phyloP scores from a whole-genome alignment of 139 green algal species.

The Yamagishiella unicocca region DNA sequence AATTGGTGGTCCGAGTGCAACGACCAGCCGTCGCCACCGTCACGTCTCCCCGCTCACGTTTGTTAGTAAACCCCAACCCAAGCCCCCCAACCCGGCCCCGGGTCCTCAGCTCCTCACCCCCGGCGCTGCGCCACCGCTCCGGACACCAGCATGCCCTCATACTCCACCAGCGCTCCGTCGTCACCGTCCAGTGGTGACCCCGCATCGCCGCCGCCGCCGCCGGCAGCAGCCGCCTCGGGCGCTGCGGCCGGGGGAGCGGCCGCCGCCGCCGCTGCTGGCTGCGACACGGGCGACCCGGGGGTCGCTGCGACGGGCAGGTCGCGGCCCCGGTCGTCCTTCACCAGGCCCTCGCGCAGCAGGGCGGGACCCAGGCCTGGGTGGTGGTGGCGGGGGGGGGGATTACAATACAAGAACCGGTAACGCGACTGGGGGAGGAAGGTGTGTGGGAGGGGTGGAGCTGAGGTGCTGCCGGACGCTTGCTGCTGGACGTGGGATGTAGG shows the following conservation, averaged over 20 bases:
- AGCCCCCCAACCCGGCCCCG: neutral
- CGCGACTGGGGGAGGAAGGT: too few relatives aligned
- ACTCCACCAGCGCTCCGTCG: constrained; percentile 77
- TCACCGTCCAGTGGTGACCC: constrained; percentile 43
- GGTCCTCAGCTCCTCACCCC: constrained; percentile 59
- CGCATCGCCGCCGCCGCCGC: constrained; percentile 9
- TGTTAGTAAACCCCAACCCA: neutral
- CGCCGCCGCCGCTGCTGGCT: neutral
- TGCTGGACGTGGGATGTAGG: too few relatives aligned
- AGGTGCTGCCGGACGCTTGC: too few relatives aligned
- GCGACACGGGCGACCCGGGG: neutral
- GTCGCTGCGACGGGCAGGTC: constrained; percentile 45
- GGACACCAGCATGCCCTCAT: constrained; percentile 90
- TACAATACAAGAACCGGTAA: too few relatives aligned
- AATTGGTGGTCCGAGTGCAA: too few relatives aligned
- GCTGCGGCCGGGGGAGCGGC: constrained; percentile 41
- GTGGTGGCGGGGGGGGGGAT: too few relatives aligned
- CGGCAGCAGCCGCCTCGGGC: neutral
- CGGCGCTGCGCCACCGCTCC: constrained; percentile 69
- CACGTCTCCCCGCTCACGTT: neutral
- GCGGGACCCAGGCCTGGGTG: constrained; percentile 43
- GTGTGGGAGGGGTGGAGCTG: too few relatives aligned
- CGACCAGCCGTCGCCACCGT: too few relatives aligned
- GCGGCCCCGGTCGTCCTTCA: constrained; percentile 59
- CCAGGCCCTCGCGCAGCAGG: constrained; percentile 60